Base-by-base conservation (phyloP, 306 rosid species). In the Glycine latifolia region DNA sequence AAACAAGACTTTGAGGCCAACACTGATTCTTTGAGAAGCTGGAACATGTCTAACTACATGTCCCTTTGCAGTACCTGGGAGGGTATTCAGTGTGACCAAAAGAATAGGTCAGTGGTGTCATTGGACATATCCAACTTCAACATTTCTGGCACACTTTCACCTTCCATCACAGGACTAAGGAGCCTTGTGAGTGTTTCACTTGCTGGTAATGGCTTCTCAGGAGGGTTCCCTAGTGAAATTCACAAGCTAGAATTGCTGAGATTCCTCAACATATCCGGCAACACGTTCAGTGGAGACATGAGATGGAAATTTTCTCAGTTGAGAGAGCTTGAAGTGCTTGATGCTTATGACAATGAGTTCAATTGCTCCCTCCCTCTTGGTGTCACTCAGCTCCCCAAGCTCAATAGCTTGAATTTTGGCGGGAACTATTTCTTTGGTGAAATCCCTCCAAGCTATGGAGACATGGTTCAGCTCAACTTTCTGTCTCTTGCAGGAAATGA, bases 401-500 rank as follows among this genome's bases (percentile, higher is more conserved):
- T 94, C 68, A 82, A 71, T 79, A 68, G 77, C 88, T 85, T 94
- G 67, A 89, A 89, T 86, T 75, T 92, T 65, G 97, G 92, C 39
- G 98, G 98, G 85, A 94, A 94, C 39, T 94, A 75, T 86, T 92
- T 94, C 67, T 61, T 63, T 35, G 95, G 97, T 14, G 58, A 47
- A 62, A 92, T 94, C 77, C 97, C 97, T 59, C 67, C 81, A 60
- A 86, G 78, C 63, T 94, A 94, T 85, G 97, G 95, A 33, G 72
- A 70, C 10, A 84, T 94, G 89, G 16, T 65, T 75, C 77, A 84
- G 77, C 88, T 94, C 35, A 85, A 84, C 5, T 91, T 79, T 70
- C 84, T 94, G 8, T 90, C 92, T 13, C 89, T 94, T 71, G 97
- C 94, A 16, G 98, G 98, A 31, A 94, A 94, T 88, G 97, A 91